A percentile compares a stretch with the other conserved stretches of the same genome.
phyloP scores from a whole-genome alignment of 306 rosid species.

The Fagus sylvatica region DNA sequence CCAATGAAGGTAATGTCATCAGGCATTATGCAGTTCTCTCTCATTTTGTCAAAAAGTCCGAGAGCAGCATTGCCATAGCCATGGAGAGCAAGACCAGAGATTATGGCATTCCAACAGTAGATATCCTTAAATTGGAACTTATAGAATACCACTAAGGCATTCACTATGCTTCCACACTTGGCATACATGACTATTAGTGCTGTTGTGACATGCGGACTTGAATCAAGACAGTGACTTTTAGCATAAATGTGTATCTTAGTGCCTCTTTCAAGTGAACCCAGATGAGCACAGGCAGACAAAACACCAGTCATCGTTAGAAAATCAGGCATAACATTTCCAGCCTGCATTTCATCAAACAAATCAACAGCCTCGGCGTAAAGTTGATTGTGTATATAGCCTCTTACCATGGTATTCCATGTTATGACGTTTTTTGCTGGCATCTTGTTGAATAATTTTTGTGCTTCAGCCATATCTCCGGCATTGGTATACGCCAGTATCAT shows the following conservation, averaged over 20 bases:
- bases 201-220: conserved; percentile 30
- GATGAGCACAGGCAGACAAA: conserved; percentile 32
- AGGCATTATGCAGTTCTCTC: conserved; percentile 17
- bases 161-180: conserved; percentile 31
- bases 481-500: conserved; percentile 28
- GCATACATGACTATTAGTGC: conserved; percentile 38
- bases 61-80: conserved; percentile 22
- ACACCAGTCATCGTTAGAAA: conserved; percentile 25
- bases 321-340: conserved; percentile 23
- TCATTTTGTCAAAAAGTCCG: conserved; percentile 26
- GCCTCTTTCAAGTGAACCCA: conserved; percentile 31
- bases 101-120: conserved; percentile 36
- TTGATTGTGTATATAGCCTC: conserved; percentile 13
- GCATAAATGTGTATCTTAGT: conserved; percentile 14
- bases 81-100: conserved; percentile 33
- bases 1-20: conserved; percentile 41
- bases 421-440: conserved; percentile 24
- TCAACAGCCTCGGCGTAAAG: conserved; percentile 18
- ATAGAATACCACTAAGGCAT: conserved; percentile 30
- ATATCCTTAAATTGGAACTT: conserved; percentile 23
- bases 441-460: conserved; percentile 11
- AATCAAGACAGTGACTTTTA: conserved; percentile 5
- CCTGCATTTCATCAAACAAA: conserved; percentile 21
- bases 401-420: conserved; percentile 39
- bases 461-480: conserved; percentile 27